Percentiles rank a stretch among this genome's conserved stretches.
phyloP scores from a whole-genome alignment of 2,329 filamentous ascomycete genomes.

The Colletotrichum gloeosporioides region DNA sequence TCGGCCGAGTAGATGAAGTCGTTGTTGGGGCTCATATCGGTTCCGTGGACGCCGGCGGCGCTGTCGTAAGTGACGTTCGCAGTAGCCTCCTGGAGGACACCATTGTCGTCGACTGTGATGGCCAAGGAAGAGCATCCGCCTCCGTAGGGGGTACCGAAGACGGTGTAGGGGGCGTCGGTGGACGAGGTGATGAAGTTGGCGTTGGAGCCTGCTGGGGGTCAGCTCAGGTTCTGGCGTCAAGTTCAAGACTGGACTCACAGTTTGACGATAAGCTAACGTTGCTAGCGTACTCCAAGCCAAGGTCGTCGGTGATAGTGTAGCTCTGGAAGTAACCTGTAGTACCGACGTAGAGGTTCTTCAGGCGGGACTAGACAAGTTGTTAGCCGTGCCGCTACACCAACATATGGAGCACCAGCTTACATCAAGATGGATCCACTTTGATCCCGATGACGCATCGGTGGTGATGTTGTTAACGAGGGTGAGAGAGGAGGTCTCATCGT shows the following conservation, averaged over 20 bases:
- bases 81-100: conserved; percentile 13
- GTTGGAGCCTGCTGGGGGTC: not conserved
- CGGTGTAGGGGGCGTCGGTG: conserved; percentile 22
- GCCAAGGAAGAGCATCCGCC: conserved; percentile 24
- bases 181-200: conserved; percentile 26
- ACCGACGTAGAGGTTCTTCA: conserved; percentile 9
- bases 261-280: conserved; percentile 4
- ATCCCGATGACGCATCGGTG: conserved; percentile 19
- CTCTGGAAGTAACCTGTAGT: conserved; percentile 10
- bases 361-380: not conserved
- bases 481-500: conserved; percentile 26
- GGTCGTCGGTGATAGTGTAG: conserved; percentile 8
- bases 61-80: conserved; percentile 25
- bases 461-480: conserved; percentile 27
- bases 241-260: conserved; percentile 12
- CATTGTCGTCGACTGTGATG: conserved; percentile 26
- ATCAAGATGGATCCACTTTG: conserved; percentile 27
- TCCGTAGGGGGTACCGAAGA: conserved; percentile 26
- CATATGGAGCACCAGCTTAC: not conserved
- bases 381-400: no score
- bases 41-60: conserved; percentile 30
- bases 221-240: not conserved
- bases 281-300: conserved; percentile 1
- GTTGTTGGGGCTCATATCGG: conserved; percentile 22
- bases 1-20: conserved; percentile 35